These are phyloP conservation scores for Rhodotorula sp. DNA, from an alignment of 1,284 basidiomycete genomes.

Conservation along the genomic window DNA sequence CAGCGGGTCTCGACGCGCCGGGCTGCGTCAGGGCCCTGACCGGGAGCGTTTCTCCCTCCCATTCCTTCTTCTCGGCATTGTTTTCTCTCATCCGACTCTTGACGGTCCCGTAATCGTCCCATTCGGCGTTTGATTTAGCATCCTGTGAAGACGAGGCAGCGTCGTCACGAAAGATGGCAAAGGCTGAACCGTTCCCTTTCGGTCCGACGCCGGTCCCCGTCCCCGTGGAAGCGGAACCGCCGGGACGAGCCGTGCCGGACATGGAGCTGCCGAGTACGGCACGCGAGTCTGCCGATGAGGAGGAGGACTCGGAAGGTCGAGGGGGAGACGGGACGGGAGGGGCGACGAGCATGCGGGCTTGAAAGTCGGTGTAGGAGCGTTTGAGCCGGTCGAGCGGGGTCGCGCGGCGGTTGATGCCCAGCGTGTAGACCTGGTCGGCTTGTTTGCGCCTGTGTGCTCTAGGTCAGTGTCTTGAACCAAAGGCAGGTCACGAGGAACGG, in stretches of 20 bases:
- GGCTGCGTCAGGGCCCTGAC: slow-evolving; percentile 41
- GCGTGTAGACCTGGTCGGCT: slow-evolving; percentile 78
- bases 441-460: slow-evolving; percentile 60
- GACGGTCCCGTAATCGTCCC: slow-evolving; percentile 55
- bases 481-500: no score
- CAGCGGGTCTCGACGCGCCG: no score
- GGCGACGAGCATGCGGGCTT: slow-evolving; percentile 62
- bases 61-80: slow-evolving; percentile 52
- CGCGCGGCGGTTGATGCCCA: slow-evolving; percentile 78
- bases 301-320: slow-evolving; percentile 18
- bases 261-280: slow-evolving; percentile 41
- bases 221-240: neutral
- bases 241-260: neutral
- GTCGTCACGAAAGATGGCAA: slow-evolving; percentile 53
- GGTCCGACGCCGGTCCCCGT: slow-evolving; percentile 16
- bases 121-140: slow-evolving; percentile 47
- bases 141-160: slow-evolving; percentile 14
- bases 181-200: slow-evolving; percentile 48
- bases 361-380: slow-evolving; percentile 77
- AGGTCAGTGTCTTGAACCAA: neutral
- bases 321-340: slow-evolving; percentile 48
- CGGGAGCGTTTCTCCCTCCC: slow-evolving; percentile 55
- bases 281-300: slow-evolving; percentile 11
- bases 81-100: slow-evolving; percentile 56
- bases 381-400: slow-evolving; percentile 83